Evolutionary conservation across 202 grass and related monocot species (phyloP), one percentile per base, ranked within the genome.

Genomic region (Carex sylvatica): DNA sequence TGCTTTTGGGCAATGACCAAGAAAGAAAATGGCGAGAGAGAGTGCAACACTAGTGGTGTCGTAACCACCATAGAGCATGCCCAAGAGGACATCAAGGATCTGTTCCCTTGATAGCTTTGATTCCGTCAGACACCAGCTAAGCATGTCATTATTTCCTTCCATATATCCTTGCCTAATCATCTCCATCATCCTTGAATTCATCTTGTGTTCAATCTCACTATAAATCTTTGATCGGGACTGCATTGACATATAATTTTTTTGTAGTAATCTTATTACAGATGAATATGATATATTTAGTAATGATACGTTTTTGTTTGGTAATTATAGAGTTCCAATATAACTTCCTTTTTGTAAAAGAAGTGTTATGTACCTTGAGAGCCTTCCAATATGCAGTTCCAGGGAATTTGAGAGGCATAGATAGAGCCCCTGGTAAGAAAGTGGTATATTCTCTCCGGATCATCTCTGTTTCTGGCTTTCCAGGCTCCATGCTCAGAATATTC

Each of bases 371-470:
- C 82, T 75, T 80, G 5, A 81, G 28, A 71, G 86, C 86, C 40
- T 84, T 88, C 54, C 23, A 64, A 42, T 84, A 88, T 23, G 86
- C 36, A 42, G 86, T 88, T 55, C 86, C 86, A 12, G 86, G 86
- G 3, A 81, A 80, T 44, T 88, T 70, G 1, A 88, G 20, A 54
- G 86, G 86, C 9, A 11, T 6, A 2, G 86, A 88, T 9, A 81
- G 53, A 20, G 84, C 15, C 16, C 86, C 86, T 28, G 74, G 70
- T 74, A 81, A 74, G 54, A 88, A 88, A 42, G 72, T 58, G 6
- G 61, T 64, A 51, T 64, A 88, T 31, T 84, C 82, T 68, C 31
- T n/a, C 9, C 52, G 71, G 26, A 88, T 24, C 75, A 74, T 80
- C 64, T 80, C 64, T 9, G 56, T 73, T 70, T 80, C 42, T 8